A percentile compares a stretch with the other conserved stretches of the same genome.
These are phyloP conservation scores for Moesziomyces sp. DNA, from an alignment of 1,284 basidiomycete genomes.

Conservation along the genomic window DNA sequence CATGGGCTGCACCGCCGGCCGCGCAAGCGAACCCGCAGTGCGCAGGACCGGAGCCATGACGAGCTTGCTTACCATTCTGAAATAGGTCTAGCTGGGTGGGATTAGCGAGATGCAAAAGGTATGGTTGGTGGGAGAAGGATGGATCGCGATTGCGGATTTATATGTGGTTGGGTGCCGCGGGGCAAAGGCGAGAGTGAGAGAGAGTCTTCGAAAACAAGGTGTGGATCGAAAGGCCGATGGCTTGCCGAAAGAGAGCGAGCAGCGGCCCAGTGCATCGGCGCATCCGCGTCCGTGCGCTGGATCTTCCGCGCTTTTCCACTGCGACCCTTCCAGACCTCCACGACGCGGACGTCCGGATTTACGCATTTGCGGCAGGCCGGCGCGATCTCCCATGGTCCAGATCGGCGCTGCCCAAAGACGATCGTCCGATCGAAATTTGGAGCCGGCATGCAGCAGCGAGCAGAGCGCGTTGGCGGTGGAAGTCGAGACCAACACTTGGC, in stretches of 20 bases:
- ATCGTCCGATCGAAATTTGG: not conserved
- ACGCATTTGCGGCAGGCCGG: too few species aligned
- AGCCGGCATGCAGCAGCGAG: too few species aligned
- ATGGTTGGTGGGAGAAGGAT: not conserved
- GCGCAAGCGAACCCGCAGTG: not conserved
- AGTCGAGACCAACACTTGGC: not conserved
- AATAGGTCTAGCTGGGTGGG: not conserved
- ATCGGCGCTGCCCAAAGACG: not conserved
- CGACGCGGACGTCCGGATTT: not conserved
- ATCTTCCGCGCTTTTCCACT: not conserved
- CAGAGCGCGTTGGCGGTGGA: not conserved
- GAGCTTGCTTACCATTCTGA: conserved; percentile 50
- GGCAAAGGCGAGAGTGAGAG: too few species aligned
- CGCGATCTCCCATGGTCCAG: not conserved
- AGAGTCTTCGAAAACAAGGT: not conserved
- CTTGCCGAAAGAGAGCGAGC: not conserved
- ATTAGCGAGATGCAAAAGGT: not conserved
- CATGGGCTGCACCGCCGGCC: conserved; percentile 2
- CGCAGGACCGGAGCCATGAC: conserved; percentile 12
- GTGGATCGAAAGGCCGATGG: not conserved
- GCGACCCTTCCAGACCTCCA: not conserved
- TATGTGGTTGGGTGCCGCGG: not conserved
- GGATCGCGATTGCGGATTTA: not conserved
- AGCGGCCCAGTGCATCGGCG: not conserved
- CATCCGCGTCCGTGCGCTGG: not conserved